Evolutionary conservation across 2,329 filamentous ascomycete genomes (phyloP).

Genomic region (Zymoseptoria pseudotritici): DNA sequence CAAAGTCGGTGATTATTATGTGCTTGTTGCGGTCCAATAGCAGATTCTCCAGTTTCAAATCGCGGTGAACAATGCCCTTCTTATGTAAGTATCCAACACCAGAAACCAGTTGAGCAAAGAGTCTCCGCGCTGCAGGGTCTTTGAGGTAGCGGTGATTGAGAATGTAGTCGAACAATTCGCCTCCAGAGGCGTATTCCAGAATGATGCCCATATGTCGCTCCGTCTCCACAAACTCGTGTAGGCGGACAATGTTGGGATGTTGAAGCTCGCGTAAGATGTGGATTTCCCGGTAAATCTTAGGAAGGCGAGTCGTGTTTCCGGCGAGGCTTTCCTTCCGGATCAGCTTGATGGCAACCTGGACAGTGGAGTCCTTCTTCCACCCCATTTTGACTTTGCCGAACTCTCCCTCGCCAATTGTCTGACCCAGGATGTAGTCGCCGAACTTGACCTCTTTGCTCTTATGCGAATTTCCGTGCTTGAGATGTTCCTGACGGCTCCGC

Average conservation of each 20-base stretch:
- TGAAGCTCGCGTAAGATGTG: conserved; percentile 79
- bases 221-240: conserved; percentile 98
- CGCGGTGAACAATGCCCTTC: conserved; percentile 95
- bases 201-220: conserved; percentile 97
- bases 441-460: conserved; percentile 73
- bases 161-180: conserved; percentile 97
- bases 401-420: conserved; percentile 94
- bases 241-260: conserved; percentile 91
- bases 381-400: conserved; percentile 98
- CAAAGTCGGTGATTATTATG: conserved; percentile 99
- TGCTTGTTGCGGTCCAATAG: conserved; percentile 93
- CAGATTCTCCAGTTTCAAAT: conserved; percentile 94
- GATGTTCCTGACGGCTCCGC: conserved; percentile 52
- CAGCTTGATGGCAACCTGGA: conserved; percentile 93
- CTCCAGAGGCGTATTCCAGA: conserved; percentile 93
- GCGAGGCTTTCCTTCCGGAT: conserved; percentile 89
- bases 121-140: conserved; percentile 77
- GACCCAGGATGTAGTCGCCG: conserved; percentile 89
- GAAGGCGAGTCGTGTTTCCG: conserved; percentile 76
- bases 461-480: conserved; percentile 37
- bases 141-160: conserved; percentile 94
- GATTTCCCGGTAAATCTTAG: conserved; percentile 97
- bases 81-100: conserved; percentile 97
- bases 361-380: conserved; percentile 91
- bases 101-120: conserved; percentile 93